Base-by-base conservation (phyloP, 2,329 filamentous ascomycete genomes). In the Xylaria sp. region DNA sequence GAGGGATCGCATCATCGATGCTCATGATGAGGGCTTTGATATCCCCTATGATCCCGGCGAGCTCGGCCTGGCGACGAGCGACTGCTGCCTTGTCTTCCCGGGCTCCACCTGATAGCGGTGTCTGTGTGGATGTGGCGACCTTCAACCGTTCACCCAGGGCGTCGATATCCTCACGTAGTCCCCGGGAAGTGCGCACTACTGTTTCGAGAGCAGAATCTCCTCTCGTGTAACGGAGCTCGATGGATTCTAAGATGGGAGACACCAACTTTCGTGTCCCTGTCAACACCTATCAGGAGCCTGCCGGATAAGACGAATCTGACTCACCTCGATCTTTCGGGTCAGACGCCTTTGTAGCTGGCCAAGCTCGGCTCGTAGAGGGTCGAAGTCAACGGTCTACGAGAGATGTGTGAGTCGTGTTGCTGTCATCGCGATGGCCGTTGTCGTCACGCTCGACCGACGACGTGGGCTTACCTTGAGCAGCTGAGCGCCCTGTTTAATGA, bases 1-100 rank as follows among this genome's bases (percentile, higher is more conserved):
- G 83, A 0, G 95, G 95, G 11, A 98, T 93, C 13, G 95, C 92
- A 78, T 96, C 91, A 77, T 98, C 95, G 68, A 99, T 97, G 9
- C 91, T 88, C 11, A 83, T 81, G 1, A 98, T 85, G 2, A 99
- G 81, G 13, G 82, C 84, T 75, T 90, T 92, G 74, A 97, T 95
- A 51, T 94, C 92, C 11, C 81, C 76, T 59, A 95, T 88, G 69
- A 98, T 92, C 44, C 82, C 80, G 59, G 87, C 84, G 25, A 97
- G 82, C 74, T 95, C 90, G 1, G 82, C 79, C 63, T 90, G 86
- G 66, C 87, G 89, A 65, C 86, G 81, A 15, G 85, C 84, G 27
- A 84, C 82, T 39, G 84, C 82, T 36, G 85, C 83, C 66, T 82
- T 82, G 38, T 81, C 79, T 51, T 81, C 83, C 11, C 77, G 82